phyloP scores from a whole-genome alignment of 2,329 filamentous ascomycete genomes.

The Fusarium poae region DNA sequence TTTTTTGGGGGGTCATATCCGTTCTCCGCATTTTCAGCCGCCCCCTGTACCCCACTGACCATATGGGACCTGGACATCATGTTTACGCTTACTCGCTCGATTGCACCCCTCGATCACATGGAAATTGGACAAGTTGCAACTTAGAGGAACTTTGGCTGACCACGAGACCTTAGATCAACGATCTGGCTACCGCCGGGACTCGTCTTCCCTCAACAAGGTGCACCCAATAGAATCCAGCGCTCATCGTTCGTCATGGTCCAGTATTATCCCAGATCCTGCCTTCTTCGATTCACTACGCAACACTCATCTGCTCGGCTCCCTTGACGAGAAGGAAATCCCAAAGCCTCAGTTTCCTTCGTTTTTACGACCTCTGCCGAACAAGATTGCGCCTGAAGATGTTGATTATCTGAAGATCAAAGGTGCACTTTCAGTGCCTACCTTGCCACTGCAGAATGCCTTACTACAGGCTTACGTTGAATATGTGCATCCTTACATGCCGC shows the following conservation, averaged over 20 bases:
- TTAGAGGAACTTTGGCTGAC: constrained; percentile 47
- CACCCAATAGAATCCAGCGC: constrained; percentile 45
- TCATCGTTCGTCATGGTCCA: constrained; percentile 49
- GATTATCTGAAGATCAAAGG: constrained; percentile 87
- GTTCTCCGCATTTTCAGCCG: constrained; percentile 50
- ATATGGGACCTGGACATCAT: background rate
- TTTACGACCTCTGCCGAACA: constrained; percentile 81
- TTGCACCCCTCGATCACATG: constrained; percentile 43
- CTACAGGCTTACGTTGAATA: constrained; percentile 87
- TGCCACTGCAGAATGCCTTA: constrained; percentile 80
- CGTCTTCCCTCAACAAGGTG: constrained; percentile 50
- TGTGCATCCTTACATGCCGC: constrained; percentile 93
- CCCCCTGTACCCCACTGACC: constrained; percentile 44
- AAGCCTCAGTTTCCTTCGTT: constrained; percentile 71
- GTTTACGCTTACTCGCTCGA: constrained; percentile 18
- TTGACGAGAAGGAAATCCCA: constrained; percentile 61
- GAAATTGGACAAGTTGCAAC: constrained; percentile 26
- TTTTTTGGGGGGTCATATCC: constrained; percentile 45
- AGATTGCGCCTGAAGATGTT: constrained; percentile 84
- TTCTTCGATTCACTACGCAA: constrained; percentile 57
- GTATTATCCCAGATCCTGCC: constrained; percentile 52
- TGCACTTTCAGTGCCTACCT: constrained; percentile 80
- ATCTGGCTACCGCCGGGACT: constrained; percentile 54
- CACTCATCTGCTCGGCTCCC: constrained; percentile 60
- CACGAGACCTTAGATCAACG: constrained; percentile 56